Evolutionary conservation across 257 asterid species (phyloP), one percentile per base, ranked within the genome.

Genomic region (Paraleonurus japonicus): DNA sequence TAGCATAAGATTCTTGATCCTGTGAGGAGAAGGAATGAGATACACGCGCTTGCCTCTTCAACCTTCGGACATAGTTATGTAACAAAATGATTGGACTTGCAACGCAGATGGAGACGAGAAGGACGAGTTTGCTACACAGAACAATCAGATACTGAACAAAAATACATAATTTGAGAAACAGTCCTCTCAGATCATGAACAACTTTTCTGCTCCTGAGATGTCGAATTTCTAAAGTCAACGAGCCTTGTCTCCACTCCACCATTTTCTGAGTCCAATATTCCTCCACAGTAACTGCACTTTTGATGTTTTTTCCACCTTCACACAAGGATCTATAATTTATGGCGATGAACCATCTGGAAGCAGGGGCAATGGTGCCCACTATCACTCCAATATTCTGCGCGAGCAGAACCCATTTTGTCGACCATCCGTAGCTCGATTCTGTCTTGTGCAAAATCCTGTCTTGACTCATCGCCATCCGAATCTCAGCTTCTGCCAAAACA

Each of bases 181-280:
- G 22, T 17, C 80, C 81, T 78, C 75, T 81, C 32, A 72, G 32
- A 39, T 32, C 26, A 62, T 83, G 83, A 47, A 83, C 13, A 23
- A 59, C 6, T 67, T 76, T 75, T 63, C 83, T 78, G 27, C 73
- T 59, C 74, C 68, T 78, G 35, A 71, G 30, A 33, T 70, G 65
- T 24, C 70, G 69, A 65, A 81, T 73, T 23, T 70, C 30, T 2
- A 67, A 51, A 16, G 76, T 51, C 3, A 84, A 37, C 0, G 86
- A 75, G 28, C 83, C 23, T 43, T 77, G 78, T 45, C 80, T 75
- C 89, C 86, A 84, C n/a, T 84, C 89, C 69, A 71, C 85, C 72
- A 84, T 71, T 67, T 70, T 84, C 59, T 76, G 82, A 7, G 79
- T 84, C 89, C 88, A 81, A 32, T 84, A 81, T 0, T 17, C 77